Evolutionary conservation across 169 alveolate species (phyloP).

Genomic region (Neospora caninum): DNA sequence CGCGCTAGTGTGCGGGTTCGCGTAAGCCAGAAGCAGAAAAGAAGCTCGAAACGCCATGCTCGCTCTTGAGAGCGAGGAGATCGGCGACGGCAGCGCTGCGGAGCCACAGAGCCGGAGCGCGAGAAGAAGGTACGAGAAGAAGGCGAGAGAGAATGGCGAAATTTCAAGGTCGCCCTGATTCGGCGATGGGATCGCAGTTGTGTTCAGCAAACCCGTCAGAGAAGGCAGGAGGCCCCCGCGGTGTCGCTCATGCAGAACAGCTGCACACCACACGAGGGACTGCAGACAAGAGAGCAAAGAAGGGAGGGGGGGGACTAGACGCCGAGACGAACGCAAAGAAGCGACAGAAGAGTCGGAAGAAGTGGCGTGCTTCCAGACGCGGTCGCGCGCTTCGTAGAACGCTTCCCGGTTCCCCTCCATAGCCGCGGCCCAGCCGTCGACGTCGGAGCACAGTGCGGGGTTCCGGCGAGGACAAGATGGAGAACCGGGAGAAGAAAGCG

Average conservation of each 20-base stretch:
- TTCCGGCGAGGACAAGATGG: not conserved
- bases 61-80: not conserved
- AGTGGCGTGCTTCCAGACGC: not conserved
- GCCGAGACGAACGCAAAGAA: not conserved
- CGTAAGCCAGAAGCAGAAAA: not conserved
- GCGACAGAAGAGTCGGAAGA: not conserved
- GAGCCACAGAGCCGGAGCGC: conserved; percentile 3
- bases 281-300: not conserved
- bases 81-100: not conserved
- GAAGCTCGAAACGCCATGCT: not conserved
- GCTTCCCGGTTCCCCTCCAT: not conserved
- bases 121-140: not conserved
- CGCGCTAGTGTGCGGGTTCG: not conserved
- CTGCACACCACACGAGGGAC: not conserved
- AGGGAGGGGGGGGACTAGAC: not conserved
- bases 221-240: not conserved
- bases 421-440: not conserved
- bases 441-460: not conserved
- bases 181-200: not conserved
- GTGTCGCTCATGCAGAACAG: not conserved
- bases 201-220: not conserved
- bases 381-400: not conserved
- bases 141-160: not conserved
- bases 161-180: not conserved
- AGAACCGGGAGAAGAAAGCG: not conserved